Conservation (phyloP, 2,329 filamentous ascomycete species). For the Sclerotinia trifoliorum region DNA sequence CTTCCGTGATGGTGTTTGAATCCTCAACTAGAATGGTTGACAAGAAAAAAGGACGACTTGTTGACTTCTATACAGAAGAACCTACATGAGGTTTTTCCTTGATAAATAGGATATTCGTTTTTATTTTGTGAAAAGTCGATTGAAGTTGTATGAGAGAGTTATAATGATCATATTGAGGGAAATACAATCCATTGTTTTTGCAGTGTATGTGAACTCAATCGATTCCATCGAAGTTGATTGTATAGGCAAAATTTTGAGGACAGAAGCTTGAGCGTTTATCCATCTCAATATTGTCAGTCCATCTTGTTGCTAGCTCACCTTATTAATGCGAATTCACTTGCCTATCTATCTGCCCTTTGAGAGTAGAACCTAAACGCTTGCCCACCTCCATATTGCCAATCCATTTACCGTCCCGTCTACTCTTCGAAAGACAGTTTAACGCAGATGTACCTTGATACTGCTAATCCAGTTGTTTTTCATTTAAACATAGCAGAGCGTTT, state of each 20-base stretch:
- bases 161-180: neutral
- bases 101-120: neutral
- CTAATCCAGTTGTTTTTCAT: too few species aligned
- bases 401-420: too few species aligned
- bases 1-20: slow-evolving; percentile 20
- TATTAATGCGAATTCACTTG: too few species aligned
- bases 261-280: neutral
- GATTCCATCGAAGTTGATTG: neutral
- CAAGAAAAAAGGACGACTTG: neutral
- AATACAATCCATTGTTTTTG: neutral
- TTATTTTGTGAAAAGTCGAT: neutral
- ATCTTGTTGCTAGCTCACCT: neutral
- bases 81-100: neutral
- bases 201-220: neutral
- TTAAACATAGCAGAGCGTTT: neutral
- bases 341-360: neutral
- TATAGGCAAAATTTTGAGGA: neutral
- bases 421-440: too few species aligned
- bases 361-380: neutral
- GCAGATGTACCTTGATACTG: too few species aligned
- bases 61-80: neutral
- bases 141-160: neutral
- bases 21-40: slow-evolving; percentile 25
- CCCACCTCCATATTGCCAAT: too few species aligned
- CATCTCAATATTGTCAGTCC: slow-evolving; percentile 18